Conservation (phyloP, 164 flowering plant genomes). For the Stephania japonica region DNA sequence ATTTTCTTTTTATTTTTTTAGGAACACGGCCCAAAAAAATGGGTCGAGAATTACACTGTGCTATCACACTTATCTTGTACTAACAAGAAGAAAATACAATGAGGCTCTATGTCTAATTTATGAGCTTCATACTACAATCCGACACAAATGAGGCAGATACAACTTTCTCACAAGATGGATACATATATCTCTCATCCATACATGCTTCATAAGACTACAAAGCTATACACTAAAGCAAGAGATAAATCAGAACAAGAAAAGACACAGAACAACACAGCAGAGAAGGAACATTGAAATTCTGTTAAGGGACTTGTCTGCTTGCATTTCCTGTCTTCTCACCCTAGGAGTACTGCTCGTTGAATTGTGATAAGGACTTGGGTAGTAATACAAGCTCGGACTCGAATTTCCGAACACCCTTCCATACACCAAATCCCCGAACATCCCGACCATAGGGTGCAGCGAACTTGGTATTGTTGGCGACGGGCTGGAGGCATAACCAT, state of each 20-base stretch:
- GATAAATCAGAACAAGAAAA: constrained; percentile 36
- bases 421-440: constrained; percentile 53
- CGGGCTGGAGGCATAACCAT: background rate
- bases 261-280: constrained; percentile 45
- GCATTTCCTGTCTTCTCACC: constrained; percentile 36
- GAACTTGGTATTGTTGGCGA: constrained; percentile 4
- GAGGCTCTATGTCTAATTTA: too few species aligned
- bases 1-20: too few species aligned
- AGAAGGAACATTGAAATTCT: constrained; percentile 45
- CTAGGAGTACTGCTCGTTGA: constrained; percentile 23
- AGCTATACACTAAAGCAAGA: constrained; percentile 4
- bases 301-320: constrained; percentile 36
- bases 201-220: background rate
- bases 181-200: background rate
- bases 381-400: constrained; percentile 22
- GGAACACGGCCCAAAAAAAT: too few species aligned
- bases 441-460: constrained; percentile 34
- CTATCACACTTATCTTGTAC: too few species aligned
- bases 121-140: too few species aligned
- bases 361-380: constrained; percentile 24
- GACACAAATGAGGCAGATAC: too few species aligned
- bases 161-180: background rate
- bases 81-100: too few species aligned
- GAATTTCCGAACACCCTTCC: constrained; percentile 47
- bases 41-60: too few species aligned